Base-by-base conservation (phyloP, 1,139 yeast species). In the Trichomonascaceae sp. region DNA sequence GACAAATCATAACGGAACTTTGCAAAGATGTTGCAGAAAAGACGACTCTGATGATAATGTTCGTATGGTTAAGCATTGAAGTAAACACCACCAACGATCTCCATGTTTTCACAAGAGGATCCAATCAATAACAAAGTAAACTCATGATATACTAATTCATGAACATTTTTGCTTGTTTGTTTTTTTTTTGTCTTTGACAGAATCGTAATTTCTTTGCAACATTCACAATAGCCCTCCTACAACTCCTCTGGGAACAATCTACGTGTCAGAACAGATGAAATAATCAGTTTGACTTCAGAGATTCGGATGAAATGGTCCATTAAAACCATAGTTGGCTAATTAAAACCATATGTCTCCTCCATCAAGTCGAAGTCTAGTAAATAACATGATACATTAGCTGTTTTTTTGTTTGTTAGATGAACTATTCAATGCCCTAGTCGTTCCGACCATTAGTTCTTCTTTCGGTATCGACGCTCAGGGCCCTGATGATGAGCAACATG, bases 401-500 rank as follows among this genome's bases (percentile, higher is more conserved):
- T 46, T 36, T 39, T 46, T 30, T 46, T 46, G n/a, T n/a, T n/a
- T n/a, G n/a, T 46, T 46, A 17, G 36, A 36, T 22, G 22, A 24
- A 46, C 49, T 39, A 46, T 36, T 36, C 41, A 36, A 36, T 36
- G 41, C 41, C 41, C 41, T 15, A 36, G 41, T 36, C 45, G n/a
- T 43, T 43, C 15, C 24, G 41, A 17, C 27, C 45, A 50, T 82
- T 87, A 88, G 83, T 81, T 82, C 84, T 93, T 86, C 86, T 87
- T 89, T 80, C 93, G 88, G 88, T 80, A 88, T 84, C 96, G 89
- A 84, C 96, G 88, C 73, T 81, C 84, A 74, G 84, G 82, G 71
- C 85, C 85, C 82, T 95, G 87, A 81, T 87, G 89, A 74, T 96
- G 84, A 76, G 96, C 85, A 75, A 93, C 90, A 72, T 90, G 82